Conservation (phyloP, 495 filamentous ascomycete genomes). For the Peziza echinospora region DNA sequence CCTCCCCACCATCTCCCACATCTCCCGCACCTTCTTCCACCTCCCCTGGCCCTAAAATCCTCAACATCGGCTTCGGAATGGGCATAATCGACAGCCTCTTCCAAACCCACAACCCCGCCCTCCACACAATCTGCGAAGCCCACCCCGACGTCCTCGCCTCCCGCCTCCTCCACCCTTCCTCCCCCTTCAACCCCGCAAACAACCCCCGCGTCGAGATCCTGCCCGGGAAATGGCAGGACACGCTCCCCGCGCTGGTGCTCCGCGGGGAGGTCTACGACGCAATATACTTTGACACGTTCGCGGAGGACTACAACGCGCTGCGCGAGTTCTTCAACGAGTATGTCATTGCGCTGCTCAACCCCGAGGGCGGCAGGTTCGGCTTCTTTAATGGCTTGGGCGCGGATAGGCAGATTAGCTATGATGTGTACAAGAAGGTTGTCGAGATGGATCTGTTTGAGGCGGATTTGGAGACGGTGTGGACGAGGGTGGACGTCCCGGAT, state of each 20-base stretch:
- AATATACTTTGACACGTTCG: slow-evolving; percentile 96
- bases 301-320: slow-evolving; percentile 71
- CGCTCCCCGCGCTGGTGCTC: slow-evolving; percentile 42
- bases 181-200: slow-evolving; percentile 35
- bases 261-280: slow-evolving; percentile 58
- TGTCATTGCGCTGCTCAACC: slow-evolving; percentile 54
- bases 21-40: slow-evolving; percentile 18
- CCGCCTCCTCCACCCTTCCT: slow-evolving; percentile 37
- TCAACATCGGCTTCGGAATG: slow-evolving; percentile 94
- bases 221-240: slow-evolving; percentile 23
- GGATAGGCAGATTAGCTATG: slow-evolving; percentile 77
- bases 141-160: slow-evolving; percentile 63
- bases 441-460: slow-evolving; percentile 85
- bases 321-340: slow-evolving; percentile 74
- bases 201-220: slow-evolving; percentile 43
- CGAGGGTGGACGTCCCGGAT: slow-evolving; percentile 39
- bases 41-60: slow-evolving; percentile 38
- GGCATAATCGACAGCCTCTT: slow-evolving; percentile 83
- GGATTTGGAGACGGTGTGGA: slow-evolving; percentile 77
- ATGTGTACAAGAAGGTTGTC: slow-evolving; percentile 80
- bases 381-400: slow-evolving; percentile 96
- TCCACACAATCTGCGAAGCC: slow-evolving; percentile 73
- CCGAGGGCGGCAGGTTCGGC: slow-evolving; percentile 45
- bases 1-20: slow-evolving; percentile 19
- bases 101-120: slow-evolving; percentile 38